These are phyloP conservation scores for Claviceps digitariae DNA, from an alignment of 2,329 filamentous ascomycete genomes.

Conservation along the genomic window DNA sequence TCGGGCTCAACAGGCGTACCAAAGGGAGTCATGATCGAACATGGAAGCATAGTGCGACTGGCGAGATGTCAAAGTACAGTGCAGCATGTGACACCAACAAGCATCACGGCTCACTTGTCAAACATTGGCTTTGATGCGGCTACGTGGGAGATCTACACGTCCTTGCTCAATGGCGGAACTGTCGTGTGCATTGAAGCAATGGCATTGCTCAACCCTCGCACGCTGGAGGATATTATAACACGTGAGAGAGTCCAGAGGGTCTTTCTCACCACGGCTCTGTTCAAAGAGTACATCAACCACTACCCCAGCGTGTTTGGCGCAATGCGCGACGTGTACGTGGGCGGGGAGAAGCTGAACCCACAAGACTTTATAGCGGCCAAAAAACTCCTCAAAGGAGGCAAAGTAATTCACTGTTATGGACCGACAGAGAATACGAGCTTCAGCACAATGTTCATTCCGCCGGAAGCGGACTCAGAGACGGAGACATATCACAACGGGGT, in stretches of 20 bases:
- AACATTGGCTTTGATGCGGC: conserved; percentile 9
- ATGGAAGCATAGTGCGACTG: conserved; percentile 1
- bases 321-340: neutral
- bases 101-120: conserved; percentile 3
- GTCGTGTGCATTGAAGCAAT: conserved; percentile 7
- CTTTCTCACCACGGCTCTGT: neutral
- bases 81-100: neutral
- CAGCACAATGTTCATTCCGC: neutral
- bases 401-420: conserved; percentile 5
- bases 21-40: conserved; percentile 2
- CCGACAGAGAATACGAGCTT: conserved; percentile 1
- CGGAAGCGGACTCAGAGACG: neutral
- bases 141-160: conserved; percentile 7
- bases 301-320: neutral
- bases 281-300: neutral
- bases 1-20: neutral
- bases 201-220: conserved; percentile 3
- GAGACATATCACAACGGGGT: neutral
- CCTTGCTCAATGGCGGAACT: conserved; percentile 8
- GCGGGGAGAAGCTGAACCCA: neutral
- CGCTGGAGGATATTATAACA: neutral
- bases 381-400: neutral
- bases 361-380: neutral
- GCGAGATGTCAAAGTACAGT: neutral
- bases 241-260: neutral